Percentiles rank a stretch among this genome's conserved stretches.
Conservation (phyloP, 2,329 filamentous ascomycete genomes). For the Aspergillus neotritici region DNA sequence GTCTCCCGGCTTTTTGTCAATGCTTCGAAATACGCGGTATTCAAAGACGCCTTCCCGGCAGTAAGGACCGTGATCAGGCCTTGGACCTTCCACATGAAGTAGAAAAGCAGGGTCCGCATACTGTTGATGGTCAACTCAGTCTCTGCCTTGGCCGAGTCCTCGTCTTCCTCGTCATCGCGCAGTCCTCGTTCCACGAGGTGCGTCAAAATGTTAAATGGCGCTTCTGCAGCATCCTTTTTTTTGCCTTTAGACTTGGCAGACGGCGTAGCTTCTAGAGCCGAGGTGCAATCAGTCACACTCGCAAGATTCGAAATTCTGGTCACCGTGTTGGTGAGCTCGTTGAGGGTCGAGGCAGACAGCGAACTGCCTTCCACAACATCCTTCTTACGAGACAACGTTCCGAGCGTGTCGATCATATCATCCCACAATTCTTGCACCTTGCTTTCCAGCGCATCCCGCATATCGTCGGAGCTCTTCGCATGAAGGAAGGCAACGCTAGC, state of each 20-base stretch:
- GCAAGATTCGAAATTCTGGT: constrained; percentile 76
- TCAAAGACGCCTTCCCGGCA: constrained; percentile 51
- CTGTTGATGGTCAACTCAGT: constrained; percentile 71
- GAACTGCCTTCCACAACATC: constrained; percentile 68
- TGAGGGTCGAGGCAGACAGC: constrained; percentile 59
- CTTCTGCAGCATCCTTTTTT: constrained; percentile 35
- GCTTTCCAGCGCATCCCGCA: constrained; percentile 75
- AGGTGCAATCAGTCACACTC: constrained; percentile 70
- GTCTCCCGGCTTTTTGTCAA: constrained; percentile 57
- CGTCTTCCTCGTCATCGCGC: constrained; percentile 56
- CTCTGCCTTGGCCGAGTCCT: constrained; percentile 69
- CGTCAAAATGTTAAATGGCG: constrained; percentile 61
- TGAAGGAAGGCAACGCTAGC: constrained; percentile 77
- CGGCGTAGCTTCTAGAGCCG: constrained; percentile 60
- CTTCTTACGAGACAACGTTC: constrained; percentile 63
- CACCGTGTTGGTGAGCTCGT: constrained; percentile 66
- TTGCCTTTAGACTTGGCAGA: constrained; percentile 32
- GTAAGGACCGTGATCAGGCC: constrained; percentile 53
- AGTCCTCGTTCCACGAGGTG: constrained; percentile 69
- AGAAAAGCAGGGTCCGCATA: constrained; percentile 72
- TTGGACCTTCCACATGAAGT: constrained; percentile 90
- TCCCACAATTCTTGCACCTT: constrained; percentile 85
- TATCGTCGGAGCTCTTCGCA: constrained; percentile 78
- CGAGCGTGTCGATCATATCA: constrained; percentile 67
- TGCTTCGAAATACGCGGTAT: constrained; percentile 60